Conservation (phyloP, 164 flowering plant genomes). For the Dillenia suffruticosa region DNA sequence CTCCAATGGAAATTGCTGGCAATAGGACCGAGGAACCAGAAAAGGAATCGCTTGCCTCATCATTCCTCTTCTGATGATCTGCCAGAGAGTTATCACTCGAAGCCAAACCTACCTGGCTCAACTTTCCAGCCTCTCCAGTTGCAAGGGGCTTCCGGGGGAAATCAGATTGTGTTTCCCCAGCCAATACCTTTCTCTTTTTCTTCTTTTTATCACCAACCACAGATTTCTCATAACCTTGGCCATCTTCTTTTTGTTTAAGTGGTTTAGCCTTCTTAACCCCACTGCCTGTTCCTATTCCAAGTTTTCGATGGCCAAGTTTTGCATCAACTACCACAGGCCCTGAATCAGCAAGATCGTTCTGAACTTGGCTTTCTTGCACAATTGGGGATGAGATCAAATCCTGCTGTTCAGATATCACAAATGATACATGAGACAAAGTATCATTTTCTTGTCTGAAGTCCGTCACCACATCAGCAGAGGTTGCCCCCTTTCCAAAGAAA, state of each 20-base stretch:
- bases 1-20: constrained; percentile 14
- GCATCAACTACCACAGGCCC: constrained; percentile 4
- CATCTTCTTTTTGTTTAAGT: constrained; percentile 38
- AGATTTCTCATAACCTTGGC: constrained; percentile 29
- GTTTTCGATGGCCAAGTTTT: constrained; percentile 15
- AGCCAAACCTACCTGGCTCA: constrained; percentile 18
- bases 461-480: no score
- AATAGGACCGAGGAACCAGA: constrained; percentile 8
- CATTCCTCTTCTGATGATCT: constrained; percentile 24
- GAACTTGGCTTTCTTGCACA: no score
- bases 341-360: no score
- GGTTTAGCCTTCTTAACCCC: constrained; percentile 38
- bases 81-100: constrained; percentile 17
- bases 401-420: no score
- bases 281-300: constrained; percentile 15
- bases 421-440: no score
- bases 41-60: constrained; percentile 10
- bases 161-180: constrained; percentile 17
- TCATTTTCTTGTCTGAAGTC: no score
- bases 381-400: no score
- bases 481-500: no score
- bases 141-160: constrained; percentile 25
- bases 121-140: constrained; percentile 28
- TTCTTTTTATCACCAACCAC: constrained; percentile 41
- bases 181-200: constrained; percentile 32